Evolutionary conservation across 2,329 filamentous ascomycete species (phyloP), one percentile per base, ranked within the genome.

Genomic region (Septoria linicola): DNA sequence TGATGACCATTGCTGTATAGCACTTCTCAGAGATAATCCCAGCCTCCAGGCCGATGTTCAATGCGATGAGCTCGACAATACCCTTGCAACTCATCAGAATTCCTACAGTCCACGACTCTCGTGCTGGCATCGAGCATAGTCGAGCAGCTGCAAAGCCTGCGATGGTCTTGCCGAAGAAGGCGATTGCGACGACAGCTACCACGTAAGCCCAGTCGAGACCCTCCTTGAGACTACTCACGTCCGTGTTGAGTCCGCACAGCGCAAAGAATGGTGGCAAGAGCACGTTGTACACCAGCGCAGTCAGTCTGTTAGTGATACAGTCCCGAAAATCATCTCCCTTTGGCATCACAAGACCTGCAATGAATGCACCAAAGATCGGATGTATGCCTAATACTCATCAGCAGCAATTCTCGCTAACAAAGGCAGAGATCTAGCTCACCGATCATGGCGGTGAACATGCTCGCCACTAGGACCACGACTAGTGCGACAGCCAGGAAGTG

Each of bases 31-130:
- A 27, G 10, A 27, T 27, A 27, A 40, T 48, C 19, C 27, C 27
- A 13, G 44, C 44, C n/a, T 48, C 32, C 17, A 48, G 16, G 10
- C 45, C 45, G 20, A 49, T 49, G 19, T 49, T 49, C 69, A 95
- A 68, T 10, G 96, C 90, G 67, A 96, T 96, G 36, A 96, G 74
- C 68, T 96, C 90, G 0, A 96, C 89, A 8, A 96, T 76, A 61
- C 91, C 91, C 69, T 96, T 96, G 70, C 91, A 96, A 71, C 88
- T 93, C 91, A 96, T 96, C 63, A 96, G 72, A 17, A 85, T 82
- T 7, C 90, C 91, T 59, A 96, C 92, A 1, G 88, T 82, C 14
- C 92, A 80, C 54, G 86, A 89, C 67, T 96, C 90, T 52, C 90
- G 81, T 90, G 90, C 96, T 1, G 91, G 77, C 40, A 96, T 75